phyloP scores from a whole-genome alignment of 2,329 filamentous ascomycete species.

The Chrysosporium keratinophilum region DNA sequence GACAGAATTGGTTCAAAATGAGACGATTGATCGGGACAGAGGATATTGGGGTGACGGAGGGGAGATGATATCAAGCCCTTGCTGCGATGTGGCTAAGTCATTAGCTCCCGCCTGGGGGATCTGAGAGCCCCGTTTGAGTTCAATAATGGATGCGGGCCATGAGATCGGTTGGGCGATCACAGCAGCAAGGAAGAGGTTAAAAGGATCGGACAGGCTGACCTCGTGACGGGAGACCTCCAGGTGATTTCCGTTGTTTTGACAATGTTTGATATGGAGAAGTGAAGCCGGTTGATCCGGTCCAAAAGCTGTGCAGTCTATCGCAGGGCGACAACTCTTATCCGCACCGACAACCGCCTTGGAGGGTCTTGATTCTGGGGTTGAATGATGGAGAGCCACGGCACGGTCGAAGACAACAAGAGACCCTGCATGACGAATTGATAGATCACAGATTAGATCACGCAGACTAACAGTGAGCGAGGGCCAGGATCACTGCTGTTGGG shows the following conservation, averaged over 20 bases:
- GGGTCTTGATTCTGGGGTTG: too few species aligned
- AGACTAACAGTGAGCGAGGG: background rate
- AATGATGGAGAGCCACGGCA: background rate
- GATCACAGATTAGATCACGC: background rate
- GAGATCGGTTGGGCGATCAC: background rate
- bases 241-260: background rate
- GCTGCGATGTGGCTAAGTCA: too few species aligned
- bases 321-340: too few species aligned
- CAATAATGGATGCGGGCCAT: background rate
- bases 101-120: background rate
- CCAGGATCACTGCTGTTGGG: background rate
- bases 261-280: background rate
- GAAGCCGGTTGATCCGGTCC: background rate
- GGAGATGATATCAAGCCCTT: too few species aligned
- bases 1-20: too few species aligned
- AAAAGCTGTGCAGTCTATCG: background rate
- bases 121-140: background rate
- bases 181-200: too few species aligned
- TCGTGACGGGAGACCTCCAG: background rate
- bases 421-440: conserved; percentile 3
- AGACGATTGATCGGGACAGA: too few species aligned
- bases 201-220: too few species aligned
- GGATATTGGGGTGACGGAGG: too few species aligned
- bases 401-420: background rate
- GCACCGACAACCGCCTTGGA: background rate